These are phyloP conservation scores for Pseudophaeomoniella oleicola DNA, from an alignment of 2,329 filamentous ascomycete species.

Conservation along the genomic window DNA sequence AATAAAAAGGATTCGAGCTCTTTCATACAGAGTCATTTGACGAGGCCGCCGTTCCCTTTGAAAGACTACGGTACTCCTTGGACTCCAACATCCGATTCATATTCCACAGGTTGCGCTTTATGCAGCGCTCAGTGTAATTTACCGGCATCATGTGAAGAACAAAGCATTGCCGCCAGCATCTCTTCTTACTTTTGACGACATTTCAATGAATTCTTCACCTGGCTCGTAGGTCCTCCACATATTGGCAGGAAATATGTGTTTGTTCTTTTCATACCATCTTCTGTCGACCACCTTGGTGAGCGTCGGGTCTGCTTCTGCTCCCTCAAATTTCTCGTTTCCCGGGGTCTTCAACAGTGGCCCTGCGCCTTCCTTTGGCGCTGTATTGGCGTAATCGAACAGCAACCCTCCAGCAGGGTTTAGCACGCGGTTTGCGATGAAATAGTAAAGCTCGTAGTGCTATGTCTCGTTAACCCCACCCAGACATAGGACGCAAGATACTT, in stretches of 20 bases:
- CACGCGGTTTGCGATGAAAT: slow-evolving; percentile 70
- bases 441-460: slow-evolving; percentile 94
- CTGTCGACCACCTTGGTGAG: slow-evolving; percentile 90
- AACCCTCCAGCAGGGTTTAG: slow-evolving; percentile 56
- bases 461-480: slow-evolving; percentile 1
- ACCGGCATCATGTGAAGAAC: slow-evolving; percentile 55
- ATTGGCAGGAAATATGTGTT: slow-evolving; percentile 94
- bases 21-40: no score
- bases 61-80: no score
- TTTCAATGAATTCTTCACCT: slow-evolving; percentile 55
- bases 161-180: slow-evolving; percentile 86
- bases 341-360: slow-evolving; percentile 25
- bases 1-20: no score
- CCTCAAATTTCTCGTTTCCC: slow-evolving; percentile 51
- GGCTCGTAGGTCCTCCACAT: slow-evolving; percentile 93
- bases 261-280: slow-evolving; percentile 93
- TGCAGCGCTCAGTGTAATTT: no score
- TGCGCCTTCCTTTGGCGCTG: slow-evolving; percentile 16
- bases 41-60: no score
- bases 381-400: slow-evolving; percentile 61
- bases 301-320: slow-evolving; percentile 59
- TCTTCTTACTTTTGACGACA: slow-evolving; percentile 57
- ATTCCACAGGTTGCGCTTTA: no score
- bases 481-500: slow-evolving; percentile 24
- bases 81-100: no score